These are phyloP conservation scores for Sclerotinia glacialis DNA, from an alignment of 2,329 filamentous ascomycete species.

Conservation along the genomic window DNA sequence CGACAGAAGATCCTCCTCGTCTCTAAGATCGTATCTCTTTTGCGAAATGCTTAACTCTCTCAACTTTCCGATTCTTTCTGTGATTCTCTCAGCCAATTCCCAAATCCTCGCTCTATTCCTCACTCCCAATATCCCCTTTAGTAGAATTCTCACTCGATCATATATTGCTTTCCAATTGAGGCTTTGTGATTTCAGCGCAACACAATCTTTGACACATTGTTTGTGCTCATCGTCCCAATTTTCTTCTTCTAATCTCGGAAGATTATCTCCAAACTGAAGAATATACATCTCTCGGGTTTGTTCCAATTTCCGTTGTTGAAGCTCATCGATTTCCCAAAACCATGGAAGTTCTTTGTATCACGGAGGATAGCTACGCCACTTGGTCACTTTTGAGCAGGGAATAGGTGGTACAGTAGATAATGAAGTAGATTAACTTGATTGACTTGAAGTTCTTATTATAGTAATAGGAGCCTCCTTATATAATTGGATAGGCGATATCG, in stretches of 20 bases:
- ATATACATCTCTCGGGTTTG: background rate
- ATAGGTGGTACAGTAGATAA: too few relatives aligned
- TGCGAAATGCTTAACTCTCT: background rate
- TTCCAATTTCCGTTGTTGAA: slow-evolving; percentile 2
- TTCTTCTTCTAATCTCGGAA: background rate
- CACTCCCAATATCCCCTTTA: slow-evolving; percentile 15
- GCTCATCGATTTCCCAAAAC: slow-evolving; percentile 24
- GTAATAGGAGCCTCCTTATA: too few relatives aligned
- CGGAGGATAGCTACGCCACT: too few relatives aligned
- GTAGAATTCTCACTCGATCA: slow-evolving; percentile 17
- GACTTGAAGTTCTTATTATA: too few relatives aligned
- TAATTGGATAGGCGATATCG: too few relatives aligned
- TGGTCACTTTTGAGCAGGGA: too few relatives aligned
- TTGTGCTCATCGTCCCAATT: background rate
- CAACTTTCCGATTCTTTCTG: slow-evolving; percentile 21
- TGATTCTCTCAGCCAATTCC: slow-evolving; percentile 18
- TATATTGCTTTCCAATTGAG: slow-evolving; percentile 22
- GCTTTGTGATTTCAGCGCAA: background rate
- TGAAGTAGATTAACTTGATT: too few relatives aligned
- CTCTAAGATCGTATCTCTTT: background rate
- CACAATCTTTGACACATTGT: slow-evolving; percentile 16
- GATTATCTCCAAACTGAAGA: slow-evolving; percentile 12
- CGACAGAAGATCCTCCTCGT: slow-evolving; percentile 6
- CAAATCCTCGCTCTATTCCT: slow-evolving; percentile 21
- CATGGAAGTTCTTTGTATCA: slow-evolving; percentile 25